Evolutionary conservation across 192 early-diverging fungal species (phyloP).

Genomic region (Coemansia sp.): DNA sequence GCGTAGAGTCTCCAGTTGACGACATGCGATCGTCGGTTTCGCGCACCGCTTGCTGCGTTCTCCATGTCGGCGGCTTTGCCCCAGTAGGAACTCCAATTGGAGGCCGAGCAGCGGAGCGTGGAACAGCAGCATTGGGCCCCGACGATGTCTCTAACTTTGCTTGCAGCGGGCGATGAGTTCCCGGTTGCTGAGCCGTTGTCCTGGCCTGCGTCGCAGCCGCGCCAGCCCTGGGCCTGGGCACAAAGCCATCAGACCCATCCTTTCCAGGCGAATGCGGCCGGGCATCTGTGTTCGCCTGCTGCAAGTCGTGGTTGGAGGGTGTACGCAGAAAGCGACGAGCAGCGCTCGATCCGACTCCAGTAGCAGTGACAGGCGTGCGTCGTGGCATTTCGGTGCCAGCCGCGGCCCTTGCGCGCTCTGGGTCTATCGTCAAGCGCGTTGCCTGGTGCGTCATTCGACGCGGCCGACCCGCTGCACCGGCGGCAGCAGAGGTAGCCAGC

Average conservation of each 20-base stretch:
- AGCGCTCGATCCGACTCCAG: conserved; percentile 22
- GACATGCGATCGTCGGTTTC: conserved; percentile 23
- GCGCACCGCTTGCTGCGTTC: conserved; percentile 46
- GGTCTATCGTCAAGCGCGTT: conserved; percentile 41
- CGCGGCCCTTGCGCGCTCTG: conserved; percentile 33
- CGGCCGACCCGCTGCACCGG: conserved; percentile 46
- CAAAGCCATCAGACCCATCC: conserved; percentile 13
- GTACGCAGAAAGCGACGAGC: conserved; percentile 34
- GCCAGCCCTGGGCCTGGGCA: conserved; percentile 11
- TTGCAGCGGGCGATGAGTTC: conserved; percentile 41
- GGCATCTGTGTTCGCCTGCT: conserved; percentile 9
- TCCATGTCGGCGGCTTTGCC: conserved; percentile 41
- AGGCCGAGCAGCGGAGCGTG: conserved; percentile 21
- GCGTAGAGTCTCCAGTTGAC: conserved; percentile 15
- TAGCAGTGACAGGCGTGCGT: conserved; percentile 38
- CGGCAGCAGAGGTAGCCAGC: conserved; percentile 39
- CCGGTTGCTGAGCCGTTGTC: conserved; percentile 8
- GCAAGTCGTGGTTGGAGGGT: conserved; percentile 22
- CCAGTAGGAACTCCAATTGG: conserved; percentile 15
- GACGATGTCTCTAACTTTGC: conserved; percentile 42
- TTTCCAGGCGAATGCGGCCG: conserved; percentile 25
- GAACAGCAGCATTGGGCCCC: not conserved
- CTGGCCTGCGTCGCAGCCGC: conserved; percentile 5
- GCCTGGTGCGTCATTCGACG: conserved; percentile 54
- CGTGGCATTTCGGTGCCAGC: conserved; percentile 7